A percentile compares a stretch with the other conserved stretches of the same genome.
Evolutionary conservation across 78 protist genomes (phyloP).

Genomic region (Planoprotostelium fungivorum): DNA sequence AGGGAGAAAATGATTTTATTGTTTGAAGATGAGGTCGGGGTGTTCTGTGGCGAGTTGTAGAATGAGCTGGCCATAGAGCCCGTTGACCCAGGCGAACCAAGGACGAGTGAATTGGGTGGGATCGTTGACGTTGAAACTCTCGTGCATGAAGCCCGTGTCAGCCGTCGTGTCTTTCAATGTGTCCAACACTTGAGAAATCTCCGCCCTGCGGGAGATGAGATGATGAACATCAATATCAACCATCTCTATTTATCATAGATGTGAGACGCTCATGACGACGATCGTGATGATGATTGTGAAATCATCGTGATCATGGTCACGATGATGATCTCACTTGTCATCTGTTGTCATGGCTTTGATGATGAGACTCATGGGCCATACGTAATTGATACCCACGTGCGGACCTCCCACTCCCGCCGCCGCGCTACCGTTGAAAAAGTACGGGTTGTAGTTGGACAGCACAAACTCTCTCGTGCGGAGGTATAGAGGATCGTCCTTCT

Average conservation of each 20-base stretch:
- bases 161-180: not conserved
- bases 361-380: conserved; percentile 50
- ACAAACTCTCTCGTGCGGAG: conserved; percentile 3
- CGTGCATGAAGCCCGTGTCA: conserved; percentile 42
- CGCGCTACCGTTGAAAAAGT: conserved; percentile 20
- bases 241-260: not conserved
- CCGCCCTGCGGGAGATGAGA: not conserved
- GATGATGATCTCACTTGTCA: not conserved
- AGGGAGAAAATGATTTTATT: too few relatives aligned
- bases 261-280: not conserved
- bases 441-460: conserved; percentile 28
- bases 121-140: conserved; percentile 22
- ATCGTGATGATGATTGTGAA: too few relatives aligned
- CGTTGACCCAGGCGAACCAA: conserved; percentile 70
- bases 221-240: too few relatives aligned
- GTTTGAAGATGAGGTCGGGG: not conserved
- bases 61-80: conserved; percentile 49
- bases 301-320: not conserved
- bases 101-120: conserved; percentile 19
- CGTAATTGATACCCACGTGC: conserved; percentile 21
- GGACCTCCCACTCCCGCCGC: conserved; percentile 51
- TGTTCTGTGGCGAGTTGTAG: not conserved
- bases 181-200: not conserved
- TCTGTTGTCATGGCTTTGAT: conserved; percentile 36
- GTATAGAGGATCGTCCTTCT: conserved; percentile 7